phyloP scores from a whole-genome alignment of 2,329 filamentous ascomycete genomes.

The Fusarium palustre region DNA sequence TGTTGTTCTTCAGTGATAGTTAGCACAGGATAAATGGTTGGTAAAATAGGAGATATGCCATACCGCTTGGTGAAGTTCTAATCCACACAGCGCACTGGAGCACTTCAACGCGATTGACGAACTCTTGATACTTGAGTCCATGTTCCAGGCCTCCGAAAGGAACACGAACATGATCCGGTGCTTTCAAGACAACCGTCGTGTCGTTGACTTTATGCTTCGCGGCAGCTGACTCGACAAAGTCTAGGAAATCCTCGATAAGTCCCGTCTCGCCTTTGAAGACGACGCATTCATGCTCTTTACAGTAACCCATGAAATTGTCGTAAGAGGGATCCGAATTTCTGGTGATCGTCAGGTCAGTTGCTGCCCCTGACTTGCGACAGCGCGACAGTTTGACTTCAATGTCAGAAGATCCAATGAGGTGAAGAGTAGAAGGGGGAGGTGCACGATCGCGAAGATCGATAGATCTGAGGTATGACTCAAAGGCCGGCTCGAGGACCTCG shows the following conservation, averaged over 20 bases:
- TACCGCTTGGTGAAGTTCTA: conserved; percentile 24
- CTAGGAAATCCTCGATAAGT: conserved; percentile 37
- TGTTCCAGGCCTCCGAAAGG: conserved; percentile 37
- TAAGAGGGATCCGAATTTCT: conserved; percentile 26
- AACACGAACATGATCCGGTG: conserved; percentile 30
- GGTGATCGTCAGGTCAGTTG: conserved; percentile 24
- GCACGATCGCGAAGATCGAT: neutral
- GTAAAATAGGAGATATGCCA: conserved; percentile 3
- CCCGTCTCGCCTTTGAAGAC: conserved; percentile 42
- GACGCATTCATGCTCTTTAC: conserved; percentile 29
- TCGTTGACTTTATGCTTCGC: conserved; percentile 4
- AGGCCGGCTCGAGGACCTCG: conserved; percentile 29
- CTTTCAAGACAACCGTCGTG: conserved; percentile 28
- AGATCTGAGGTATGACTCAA: conserved; percentile 28
- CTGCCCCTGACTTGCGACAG: conserved; percentile 8
- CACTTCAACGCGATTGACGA: conserved; percentile 43
- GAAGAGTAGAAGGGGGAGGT: conserved; percentile 12
- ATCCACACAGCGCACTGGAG: conserved; percentile 46
- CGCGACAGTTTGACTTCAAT: conserved; percentile 21
- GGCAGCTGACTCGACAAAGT: conserved; percentile 23
- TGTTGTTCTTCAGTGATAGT: conserved; percentile 5
- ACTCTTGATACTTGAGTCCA: conserved; percentile 40
- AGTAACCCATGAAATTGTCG: conserved; percentile 45
- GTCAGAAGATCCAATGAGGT: conserved; percentile 31
- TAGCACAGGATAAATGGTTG: neutral